phyloP scores from a whole-genome alignment of 208 protist species.

The Acanthamoeba pearcei region DNA sequence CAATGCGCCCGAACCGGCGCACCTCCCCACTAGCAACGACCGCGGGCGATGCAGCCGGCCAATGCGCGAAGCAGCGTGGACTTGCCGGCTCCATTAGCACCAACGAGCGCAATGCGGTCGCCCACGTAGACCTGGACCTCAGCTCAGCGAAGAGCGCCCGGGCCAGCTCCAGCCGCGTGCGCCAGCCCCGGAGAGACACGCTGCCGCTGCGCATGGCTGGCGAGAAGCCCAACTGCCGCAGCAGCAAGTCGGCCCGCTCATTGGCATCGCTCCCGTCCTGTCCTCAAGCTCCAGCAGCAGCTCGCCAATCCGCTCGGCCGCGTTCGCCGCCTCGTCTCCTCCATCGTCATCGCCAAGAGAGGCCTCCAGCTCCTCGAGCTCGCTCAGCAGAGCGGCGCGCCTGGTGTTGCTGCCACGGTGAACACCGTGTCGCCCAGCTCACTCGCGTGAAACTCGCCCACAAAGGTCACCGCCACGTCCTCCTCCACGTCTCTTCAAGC shows the following conservation, averaged over 20 bases:
- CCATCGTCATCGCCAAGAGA: neutral
- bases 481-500: neutral
- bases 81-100: slow-evolving; percentile 90
- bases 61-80: slow-evolving; percentile 87
- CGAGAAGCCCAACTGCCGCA: slow-evolving; percentile 95
- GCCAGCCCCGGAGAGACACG: slow-evolving; percentile 95
- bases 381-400: neutral
- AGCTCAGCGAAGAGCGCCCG: slow-evolving; percentile 96
- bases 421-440: slow-evolving; percentile 32
- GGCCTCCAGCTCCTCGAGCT: slow-evolving; percentile 68
- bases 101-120: slow-evolving; percentile 80
- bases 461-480: slow-evolving; percentile 46
- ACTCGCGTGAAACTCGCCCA: slow-evolving; percentile 46
- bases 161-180: slow-evolving; percentile 97
- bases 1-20: neutral
- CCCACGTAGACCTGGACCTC: slow-evolving; percentile 77
- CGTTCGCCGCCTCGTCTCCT: neutral
- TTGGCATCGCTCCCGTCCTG: slow-evolving; percentile 96
- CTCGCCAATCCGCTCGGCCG: slow-evolving; percentile 3
- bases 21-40: slow-evolving; percentile 33
- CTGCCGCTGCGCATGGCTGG: slow-evolving; percentile 90
- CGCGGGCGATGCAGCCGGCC: slow-evolving; percentile 77
- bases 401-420: slow-evolving; percentile 7
- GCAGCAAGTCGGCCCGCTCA: slow-evolving; percentile 84
- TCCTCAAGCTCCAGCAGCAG: slow-evolving; percentile 88